These are phyloP conservation scores for Solanum sitiens DNA, from an alignment of 257 asterid genomes.

Conservation along the genomic window DNA sequence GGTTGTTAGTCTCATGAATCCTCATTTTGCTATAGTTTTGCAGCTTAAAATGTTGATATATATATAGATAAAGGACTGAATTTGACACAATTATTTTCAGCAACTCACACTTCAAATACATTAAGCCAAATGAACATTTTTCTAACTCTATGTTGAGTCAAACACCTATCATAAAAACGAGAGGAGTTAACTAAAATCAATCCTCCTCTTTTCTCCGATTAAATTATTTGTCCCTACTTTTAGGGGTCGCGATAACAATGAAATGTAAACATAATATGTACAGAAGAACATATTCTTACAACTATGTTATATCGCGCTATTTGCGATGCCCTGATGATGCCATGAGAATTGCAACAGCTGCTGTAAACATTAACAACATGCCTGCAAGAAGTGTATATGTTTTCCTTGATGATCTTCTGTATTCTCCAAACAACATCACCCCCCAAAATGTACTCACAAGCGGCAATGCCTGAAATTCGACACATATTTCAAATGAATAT, in stretches of 20 bases:
- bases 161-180: background rate
- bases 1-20: background rate
- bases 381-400: conserved; percentile 50
- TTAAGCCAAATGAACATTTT: background rate
- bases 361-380: conserved; percentile 72
- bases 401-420: conserved; percentile 64
- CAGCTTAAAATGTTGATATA: background rate
- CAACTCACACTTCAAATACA: background rate
- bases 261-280: background rate
- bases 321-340: conserved; percentile 79
- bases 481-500: background rate
- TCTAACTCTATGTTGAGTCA: background rate
- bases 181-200: background rate
- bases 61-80: background rate
- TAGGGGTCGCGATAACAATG: background rate
- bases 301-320: background rate
- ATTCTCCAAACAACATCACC: conserved; percentile 63
- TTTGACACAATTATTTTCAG: background rate
- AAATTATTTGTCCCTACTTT: background rate
- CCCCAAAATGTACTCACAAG: conserved; percentile 98
- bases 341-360: conserved; percentile 84
- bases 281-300: background rate
- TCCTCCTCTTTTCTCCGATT: background rate
- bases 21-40: background rate
- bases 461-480: conserved; percentile 65